A percentile compares a stretch with the other conserved stretches of the same genome.
phyloP scores from a whole-genome alignment of 148 eudicot genomes.

The Amaranthus cruentus region DNA sequence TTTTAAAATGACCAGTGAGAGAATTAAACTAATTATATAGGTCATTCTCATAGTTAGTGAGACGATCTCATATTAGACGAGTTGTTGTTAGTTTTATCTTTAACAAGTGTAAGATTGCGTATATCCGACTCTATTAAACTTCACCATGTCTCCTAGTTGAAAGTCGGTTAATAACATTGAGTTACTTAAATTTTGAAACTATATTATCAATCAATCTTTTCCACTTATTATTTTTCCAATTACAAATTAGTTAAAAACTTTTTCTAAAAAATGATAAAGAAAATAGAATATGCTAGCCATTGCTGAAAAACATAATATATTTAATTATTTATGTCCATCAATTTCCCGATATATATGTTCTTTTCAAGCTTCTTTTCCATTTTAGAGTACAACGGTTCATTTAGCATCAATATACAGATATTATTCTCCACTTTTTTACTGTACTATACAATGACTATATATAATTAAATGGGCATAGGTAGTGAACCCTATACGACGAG shows the following conservation, averaged over 20 bases:
- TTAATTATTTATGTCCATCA: slow-evolving; percentile 1
- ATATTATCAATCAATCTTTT: no score
- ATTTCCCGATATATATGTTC: slow-evolving; percentile 7
- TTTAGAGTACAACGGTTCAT: slow-evolving; percentile 18
- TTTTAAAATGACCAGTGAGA: no score
- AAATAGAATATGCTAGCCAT: neutral
- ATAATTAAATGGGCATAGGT: slow-evolving; percentile 11
- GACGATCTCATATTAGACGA: no score
- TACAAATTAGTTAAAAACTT: neutral
- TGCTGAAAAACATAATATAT: slow-evolving; percentile 8
- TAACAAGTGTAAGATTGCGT: no score
- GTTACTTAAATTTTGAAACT: no score
- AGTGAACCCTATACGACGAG: slow-evolving; percentile 17
- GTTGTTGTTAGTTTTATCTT: no score
- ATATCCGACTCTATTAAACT: no score
- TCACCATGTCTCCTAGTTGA: no score
- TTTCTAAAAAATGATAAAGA: neutral
- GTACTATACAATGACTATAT: slow-evolving; percentile 8
- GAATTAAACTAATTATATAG: no score
- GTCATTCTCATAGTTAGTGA: no score
- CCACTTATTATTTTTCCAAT: no score
- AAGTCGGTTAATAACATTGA: no score
- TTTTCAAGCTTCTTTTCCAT: slow-evolving; percentile 11
- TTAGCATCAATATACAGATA: slow-evolving; percentile 17
- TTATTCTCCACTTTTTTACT: slow-evolving; percentile 16